Percentiles rank a stretch among this genome's conserved stretches.
Evolutionary conservation across 306 rosid species (phyloP).

Genomic region (Medicago ruthenica): DNA sequence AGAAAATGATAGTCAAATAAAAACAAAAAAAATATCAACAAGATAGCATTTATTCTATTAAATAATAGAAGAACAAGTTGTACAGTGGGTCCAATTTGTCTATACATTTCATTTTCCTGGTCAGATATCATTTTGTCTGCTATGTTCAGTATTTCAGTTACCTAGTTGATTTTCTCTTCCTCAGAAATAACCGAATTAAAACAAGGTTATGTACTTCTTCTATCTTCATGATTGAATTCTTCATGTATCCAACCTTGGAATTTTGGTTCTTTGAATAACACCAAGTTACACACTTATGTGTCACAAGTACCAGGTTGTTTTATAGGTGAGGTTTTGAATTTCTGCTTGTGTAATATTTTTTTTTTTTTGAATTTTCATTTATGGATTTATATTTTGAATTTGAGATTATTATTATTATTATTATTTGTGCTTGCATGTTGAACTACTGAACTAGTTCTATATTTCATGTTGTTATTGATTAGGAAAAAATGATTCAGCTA

Average conservation of each 20-base stretch:
- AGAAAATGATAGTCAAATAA: background rate
- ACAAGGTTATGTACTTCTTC: background rate
- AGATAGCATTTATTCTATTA: background rate
- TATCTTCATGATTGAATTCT: constrained; percentile 4
- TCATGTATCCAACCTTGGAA: background rate
- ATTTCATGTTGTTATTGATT: constrained; percentile 21
- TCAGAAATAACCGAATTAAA: constrained; percentile 33
- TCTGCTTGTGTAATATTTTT: background rate
- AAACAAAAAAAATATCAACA: background rate
- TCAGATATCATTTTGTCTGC: constrained; percentile 35
- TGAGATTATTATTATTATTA: constrained; percentile 28
- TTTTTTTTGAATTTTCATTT: constrained; percentile 27
- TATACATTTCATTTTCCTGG: constrained; percentile 23
- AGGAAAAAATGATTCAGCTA: background rate
- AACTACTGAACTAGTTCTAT: constrained; percentile 29
- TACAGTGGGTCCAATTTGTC: constrained; percentile 31
- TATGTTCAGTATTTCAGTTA: constrained; percentile 30
- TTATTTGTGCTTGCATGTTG: constrained; percentile 32
- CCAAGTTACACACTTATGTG: constrained; percentile 43
- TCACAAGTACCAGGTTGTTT: constrained; percentile 25
- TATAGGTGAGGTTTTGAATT: constrained; percentile 26
- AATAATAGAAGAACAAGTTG: constrained; percentile 14
- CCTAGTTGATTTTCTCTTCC: constrained; percentile 43
- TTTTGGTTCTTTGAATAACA: constrained; percentile 46
- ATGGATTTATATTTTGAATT: constrained; percentile 28